Evolutionary conservation across 2,329 filamentous ascomycete species (phyloP).

Genomic region (Ceratocystiopsis sp.): DNA sequence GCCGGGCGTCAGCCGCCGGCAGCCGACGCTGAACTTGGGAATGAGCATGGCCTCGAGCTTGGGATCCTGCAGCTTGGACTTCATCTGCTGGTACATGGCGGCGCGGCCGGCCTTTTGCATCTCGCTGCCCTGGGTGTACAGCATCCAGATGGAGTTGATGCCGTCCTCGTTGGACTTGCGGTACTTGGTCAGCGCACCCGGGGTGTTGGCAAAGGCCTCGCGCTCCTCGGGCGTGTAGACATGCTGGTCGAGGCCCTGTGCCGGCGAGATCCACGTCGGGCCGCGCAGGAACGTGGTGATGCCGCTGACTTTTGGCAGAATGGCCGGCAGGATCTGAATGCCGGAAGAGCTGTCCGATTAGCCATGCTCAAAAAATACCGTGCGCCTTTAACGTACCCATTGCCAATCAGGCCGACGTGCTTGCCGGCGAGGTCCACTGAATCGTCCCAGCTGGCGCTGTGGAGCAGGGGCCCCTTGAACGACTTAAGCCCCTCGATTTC

Average conservation of each 20-base stretch:
- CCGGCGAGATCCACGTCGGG: slow-evolving; percentile 40
- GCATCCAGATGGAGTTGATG: too few species aligned
- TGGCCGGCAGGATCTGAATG: slow-evolving; percentile 14
- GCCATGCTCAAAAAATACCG: too few species aligned
- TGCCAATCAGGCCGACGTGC: slow-evolving; percentile 15
- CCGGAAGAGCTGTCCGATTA: slow-evolving; percentile 16
- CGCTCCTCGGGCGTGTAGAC: slow-evolving; percentile 26
- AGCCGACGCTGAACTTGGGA: slow-evolving; percentile 15
- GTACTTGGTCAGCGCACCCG: too few species aligned
- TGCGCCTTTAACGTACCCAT: too few species aligned
- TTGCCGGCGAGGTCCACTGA: slow-evolving; percentile 11
- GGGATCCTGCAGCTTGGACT: not conserved
- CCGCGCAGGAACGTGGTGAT: slow-evolving; percentile 5
- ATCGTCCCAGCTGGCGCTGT: slow-evolving; percentile 15
- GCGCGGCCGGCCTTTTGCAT: slow-evolving; percentile 24
- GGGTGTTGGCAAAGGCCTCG: too few species aligned
- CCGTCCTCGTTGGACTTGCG: too few species aligned
- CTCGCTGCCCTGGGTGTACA: slow-evolving; percentile 13
- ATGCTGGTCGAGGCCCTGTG: slow-evolving; percentile 31
- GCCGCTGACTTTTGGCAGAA: slow-evolving; percentile 6
- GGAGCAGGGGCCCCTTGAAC: slow-evolving; percentile 15
- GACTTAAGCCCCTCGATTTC: slow-evolving; percentile 16
- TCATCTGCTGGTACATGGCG: not conserved
- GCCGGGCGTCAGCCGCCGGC: slow-evolving; percentile 23
- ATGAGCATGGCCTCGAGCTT: not conserved